phyloP scores from a whole-genome alignment of 2,329 filamentous ascomycete species.

The Apiospora phragmitis region DNA sequence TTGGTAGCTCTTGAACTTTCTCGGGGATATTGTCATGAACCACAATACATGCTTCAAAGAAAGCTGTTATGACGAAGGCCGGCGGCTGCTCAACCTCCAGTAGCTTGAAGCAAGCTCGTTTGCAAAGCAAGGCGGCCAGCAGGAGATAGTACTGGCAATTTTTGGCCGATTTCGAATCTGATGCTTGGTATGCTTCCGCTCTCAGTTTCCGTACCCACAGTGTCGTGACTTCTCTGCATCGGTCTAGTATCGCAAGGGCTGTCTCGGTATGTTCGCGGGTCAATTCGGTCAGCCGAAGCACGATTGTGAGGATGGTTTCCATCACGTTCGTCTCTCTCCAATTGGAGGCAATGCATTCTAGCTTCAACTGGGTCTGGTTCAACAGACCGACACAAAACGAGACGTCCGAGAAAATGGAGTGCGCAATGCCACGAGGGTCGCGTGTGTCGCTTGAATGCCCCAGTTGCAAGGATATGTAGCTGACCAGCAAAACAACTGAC shows the following conservation, averaged over 20 bases:
- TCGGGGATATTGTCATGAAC: constrained; percentile 48
- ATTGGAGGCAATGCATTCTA: constrained; percentile 51
- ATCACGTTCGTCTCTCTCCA: constrained; percentile 62
- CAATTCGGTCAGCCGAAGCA: constrained; percentile 39
- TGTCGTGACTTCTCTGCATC: constrained; percentile 43
- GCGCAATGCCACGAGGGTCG: constrained; percentile 43
- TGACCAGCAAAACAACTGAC: constrained; percentile 48
- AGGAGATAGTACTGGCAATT: constrained; percentile 47
- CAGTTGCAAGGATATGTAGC: constrained; percentile 53
- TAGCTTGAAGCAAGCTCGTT: constrained; percentile 34
- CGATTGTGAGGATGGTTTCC: constrained; percentile 55
- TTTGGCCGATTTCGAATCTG: constrained; percentile 37
- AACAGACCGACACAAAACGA: constrained; percentile 50
- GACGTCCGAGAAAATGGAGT: constrained; percentile 50
- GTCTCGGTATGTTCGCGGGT: constrained; percentile 10
- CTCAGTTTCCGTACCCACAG: constrained; percentile 52
- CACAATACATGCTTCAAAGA: constrained; percentile 27
- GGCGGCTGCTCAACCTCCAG: constrained; percentile 11
- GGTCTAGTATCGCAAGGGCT: constrained; percentile 37
- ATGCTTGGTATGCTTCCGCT: constrained; percentile 40
- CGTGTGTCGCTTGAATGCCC: constrained; percentile 43
- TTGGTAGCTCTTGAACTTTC: constrained; percentile 33
- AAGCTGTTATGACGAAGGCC: constrained; percentile 17
- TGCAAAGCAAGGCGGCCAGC: constrained; percentile 57
- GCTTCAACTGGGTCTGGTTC: constrained; percentile 40